Evolutionary conservation across 1,284 basidiomycete species (phyloP).

Genomic region (Tetrapyrgos nigripes): DNA sequence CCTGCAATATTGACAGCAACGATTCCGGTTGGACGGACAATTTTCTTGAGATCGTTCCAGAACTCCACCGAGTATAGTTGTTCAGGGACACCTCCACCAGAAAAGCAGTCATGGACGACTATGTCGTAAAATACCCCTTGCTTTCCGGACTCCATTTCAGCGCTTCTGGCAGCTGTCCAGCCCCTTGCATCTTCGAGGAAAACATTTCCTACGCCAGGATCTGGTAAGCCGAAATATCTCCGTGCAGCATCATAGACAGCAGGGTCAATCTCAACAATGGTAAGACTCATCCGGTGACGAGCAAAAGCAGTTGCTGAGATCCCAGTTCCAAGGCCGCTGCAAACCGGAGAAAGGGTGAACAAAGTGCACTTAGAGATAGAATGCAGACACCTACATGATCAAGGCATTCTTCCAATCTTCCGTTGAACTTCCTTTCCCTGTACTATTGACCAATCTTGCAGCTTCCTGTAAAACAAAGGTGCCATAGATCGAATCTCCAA

Average conservation of each 20-base stretch:
- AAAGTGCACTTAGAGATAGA: background rate
- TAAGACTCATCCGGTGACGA: slow-evolving; percentile 70
- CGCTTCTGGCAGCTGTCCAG: slow-evolving; percentile 59
- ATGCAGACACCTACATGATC: slow-evolving; percentile 63
- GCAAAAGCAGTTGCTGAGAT: slow-evolving; percentile 79
- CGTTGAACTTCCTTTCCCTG: slow-evolving; percentile 37
- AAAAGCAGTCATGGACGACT: slow-evolving; percentile 91
- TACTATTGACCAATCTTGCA: slow-evolving; percentile 66
- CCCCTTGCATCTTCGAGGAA: slow-evolving; percentile 78
- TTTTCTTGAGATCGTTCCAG: slow-evolving; percentile 71
- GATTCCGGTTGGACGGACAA: slow-evolving; percentile 77
- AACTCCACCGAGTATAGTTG: slow-evolving; percentile 86
- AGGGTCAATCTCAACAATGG: slow-evolving; percentile 87
- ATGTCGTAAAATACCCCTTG: slow-evolving; percentile 65
- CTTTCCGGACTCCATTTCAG: slow-evolving; percentile 30
- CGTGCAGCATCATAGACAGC: slow-evolving; percentile 86
- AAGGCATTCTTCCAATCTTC: slow-evolving; percentile 57
- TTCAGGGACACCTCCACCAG: slow-evolving; percentile 84
- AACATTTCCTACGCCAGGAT: slow-evolving; percentile 60
- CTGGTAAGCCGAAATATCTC: slow-evolving; percentile 78
- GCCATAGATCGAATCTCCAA: slow-evolving; percentile 84
- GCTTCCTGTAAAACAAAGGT: slow-evolving; percentile 90
- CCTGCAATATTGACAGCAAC: slow-evolving; percentile 76
- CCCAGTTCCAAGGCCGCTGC: slow-evolving; percentile 86
- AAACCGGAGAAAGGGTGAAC: background rate